phyloP scores from a whole-genome alignment of 371 early-diverging fungal species.

The Zancudomyces culisetae region DNA sequence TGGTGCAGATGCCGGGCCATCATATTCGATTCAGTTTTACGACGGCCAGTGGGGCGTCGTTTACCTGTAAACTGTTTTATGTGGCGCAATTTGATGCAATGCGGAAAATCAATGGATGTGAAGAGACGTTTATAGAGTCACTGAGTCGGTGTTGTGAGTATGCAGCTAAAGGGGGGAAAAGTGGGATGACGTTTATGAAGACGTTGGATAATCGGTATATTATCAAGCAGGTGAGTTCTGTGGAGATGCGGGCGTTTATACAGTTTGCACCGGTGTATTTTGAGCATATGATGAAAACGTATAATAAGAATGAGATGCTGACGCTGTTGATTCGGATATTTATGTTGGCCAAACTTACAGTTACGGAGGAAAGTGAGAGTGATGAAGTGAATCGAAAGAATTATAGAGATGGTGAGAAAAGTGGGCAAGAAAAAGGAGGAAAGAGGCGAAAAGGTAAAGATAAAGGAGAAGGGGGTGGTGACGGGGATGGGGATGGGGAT shows the following conservation, averaged over 20 bases:
- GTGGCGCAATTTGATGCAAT: conserved; percentile 85
- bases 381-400: no score
- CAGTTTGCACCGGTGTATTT: conserved; percentile 86
- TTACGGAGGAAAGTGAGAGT: conserved; percentile 58
- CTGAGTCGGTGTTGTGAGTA: conserved; percentile 67
- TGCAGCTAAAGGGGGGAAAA: conserved; percentile 76
- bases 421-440: no score
- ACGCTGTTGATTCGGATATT: conserved; percentile 82
- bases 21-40: conserved; percentile 34
- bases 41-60: conserved; percentile 48
- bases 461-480: no score
- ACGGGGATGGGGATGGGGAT: no score
- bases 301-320: conserved; percentile 61
- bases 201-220: conserved; percentile 81
- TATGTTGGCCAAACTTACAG: conserved; percentile 75
- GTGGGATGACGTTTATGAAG: conserved; percentile 76
- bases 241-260: conserved; percentile 74
- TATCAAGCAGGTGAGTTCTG: conserved; percentile 70
- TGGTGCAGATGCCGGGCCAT: conserved; percentile 12
- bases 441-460: no score
- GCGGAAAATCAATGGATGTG: conserved; percentile 62
- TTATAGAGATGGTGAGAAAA: no score
- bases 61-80: conserved; percentile 76
- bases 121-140: conserved; percentile 62
- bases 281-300: conserved; percentile 64